Conservation (phyloP, 2,329 filamentous ascomycete genomes). For the Xylariomycetidae sp. region DNA sequence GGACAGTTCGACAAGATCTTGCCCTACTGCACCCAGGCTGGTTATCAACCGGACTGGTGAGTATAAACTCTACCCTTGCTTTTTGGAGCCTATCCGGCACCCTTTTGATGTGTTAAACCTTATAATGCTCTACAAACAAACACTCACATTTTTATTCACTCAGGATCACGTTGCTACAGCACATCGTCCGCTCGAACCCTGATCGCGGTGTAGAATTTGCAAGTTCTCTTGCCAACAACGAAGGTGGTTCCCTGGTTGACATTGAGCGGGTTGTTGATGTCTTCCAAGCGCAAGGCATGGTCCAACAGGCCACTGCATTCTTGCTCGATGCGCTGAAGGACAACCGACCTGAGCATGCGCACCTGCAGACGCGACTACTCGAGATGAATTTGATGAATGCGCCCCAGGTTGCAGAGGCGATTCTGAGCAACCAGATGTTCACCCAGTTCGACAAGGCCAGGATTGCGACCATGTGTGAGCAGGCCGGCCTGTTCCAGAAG, state of each 20-base stretch:
- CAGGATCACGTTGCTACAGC: slow-evolving; percentile 84
- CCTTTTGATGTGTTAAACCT: too few relatives aligned
- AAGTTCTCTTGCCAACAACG: slow-evolving; percentile 83
- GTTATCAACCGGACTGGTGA: slow-evolving; percentile 96
- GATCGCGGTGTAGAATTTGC: slow-evolving; percentile 96
- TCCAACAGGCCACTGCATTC: slow-evolving; percentile 98
- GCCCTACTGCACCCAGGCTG: slow-evolving; percentile 77
- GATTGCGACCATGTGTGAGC: slow-evolving; percentile 87
- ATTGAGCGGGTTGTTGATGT: slow-evolving; percentile 94
- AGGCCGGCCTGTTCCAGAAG: slow-evolving; percentile 79
- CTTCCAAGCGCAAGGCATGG: slow-evolving; percentile 96
- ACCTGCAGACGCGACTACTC: slow-evolving; percentile 87
- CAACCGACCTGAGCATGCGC: slow-evolving; percentile 88
- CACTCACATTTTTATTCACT: too few relatives aligned
- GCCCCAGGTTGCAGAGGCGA: slow-evolving; percentile 95
- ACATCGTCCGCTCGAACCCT: slow-evolving; percentile 85
- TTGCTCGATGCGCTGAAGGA: slow-evolving; percentile 91
- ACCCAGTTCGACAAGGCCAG: slow-evolving; percentile 90
- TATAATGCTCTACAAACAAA: too few relatives aligned
- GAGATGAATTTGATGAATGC: slow-evolving; percentile 99
- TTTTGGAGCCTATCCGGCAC: too few relatives aligned
- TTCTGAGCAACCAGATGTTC: slow-evolving; percentile 98
- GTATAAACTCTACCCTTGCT: too few relatives aligned
- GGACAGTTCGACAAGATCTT: slow-evolving; percentile 97
- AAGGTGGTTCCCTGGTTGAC: slow-evolving; percentile 82